Evolutionary conservation across 805 yeast species (phyloP), one percentile per base, ranked within the genome.

Genomic region (Clavispora phyllophila): DNA sequence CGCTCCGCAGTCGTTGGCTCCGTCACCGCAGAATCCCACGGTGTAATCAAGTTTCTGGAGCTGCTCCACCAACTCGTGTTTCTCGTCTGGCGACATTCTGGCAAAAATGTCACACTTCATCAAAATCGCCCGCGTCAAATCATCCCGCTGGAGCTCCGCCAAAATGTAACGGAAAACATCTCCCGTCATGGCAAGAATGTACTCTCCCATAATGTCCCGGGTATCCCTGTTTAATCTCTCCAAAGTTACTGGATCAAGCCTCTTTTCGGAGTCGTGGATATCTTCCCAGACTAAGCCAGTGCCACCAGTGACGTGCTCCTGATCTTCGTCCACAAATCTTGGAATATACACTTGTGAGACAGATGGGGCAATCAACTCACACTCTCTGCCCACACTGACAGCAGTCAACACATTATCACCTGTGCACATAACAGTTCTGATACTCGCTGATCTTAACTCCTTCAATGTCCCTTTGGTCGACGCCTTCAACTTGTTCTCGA

Each of bases 1-100:
- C 0, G 99, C 99, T 52, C 99, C 99, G 65, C 98, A 93, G 60
- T 93, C 99, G 63, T 93, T 93, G 5, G 99, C 99, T 50, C 99
- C 99, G 66, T 93, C 99, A 28, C 99, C 99, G 66, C 98, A 93
- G 63, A 93, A 93, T 2, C 97, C 96, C 37, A 88, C 95, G 0
- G 96, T 87, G 59, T 91, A 91, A 56, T 90, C 96, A 17, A 93
- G 58, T 18, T 71, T 74, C 61, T 89, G 96, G 12, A 93, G 66
- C 58, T 84, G 87, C 55, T 86, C 90, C 27, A 93, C 96, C 37
- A 93, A 70, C 63, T 93, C 99, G 61, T 93, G 96, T 58, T 93
- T 93, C 62, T 93, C 99, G 63, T 95, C 99, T 0, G 99, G 99
- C 0, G 98, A 90, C 99, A 93, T 93, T 50, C 99, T 74, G 0